phyloP scores from a whole-genome alignment of 2,329 filamentous ascomycete species.

The Didymella arachidicola region DNA sequence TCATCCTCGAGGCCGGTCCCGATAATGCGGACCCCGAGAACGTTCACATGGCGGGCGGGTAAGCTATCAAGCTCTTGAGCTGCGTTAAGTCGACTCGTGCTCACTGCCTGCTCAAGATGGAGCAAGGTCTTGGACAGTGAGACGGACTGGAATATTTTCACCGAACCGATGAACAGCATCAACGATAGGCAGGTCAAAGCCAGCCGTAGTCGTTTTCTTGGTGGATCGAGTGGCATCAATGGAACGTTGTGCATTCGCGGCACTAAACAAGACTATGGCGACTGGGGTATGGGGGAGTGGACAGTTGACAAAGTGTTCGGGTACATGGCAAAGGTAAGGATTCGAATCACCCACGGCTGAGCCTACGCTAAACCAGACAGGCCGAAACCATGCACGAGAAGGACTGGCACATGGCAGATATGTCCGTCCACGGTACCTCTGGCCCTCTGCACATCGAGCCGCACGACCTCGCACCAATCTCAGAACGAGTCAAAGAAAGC shows the following conservation, averaged over 20 bases:
- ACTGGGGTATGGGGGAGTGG: conserved; percentile 65
- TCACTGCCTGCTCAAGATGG: conserved; percentile 43
- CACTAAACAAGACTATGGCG: conserved; percentile 60
- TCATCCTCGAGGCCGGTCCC: conserved; percentile 59
- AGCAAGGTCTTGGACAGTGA: conserved; percentile 58
- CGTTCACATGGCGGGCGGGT: conserved; percentile 61
- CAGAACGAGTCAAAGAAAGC: conserved; percentile 62
- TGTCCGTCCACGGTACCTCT: conserved; percentile 54
- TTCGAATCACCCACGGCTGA: accelerated
- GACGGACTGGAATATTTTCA: conserved; percentile 62
- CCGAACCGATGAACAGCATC: conserved; percentile 51
- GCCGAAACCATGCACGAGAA: conserved; percentile 67
- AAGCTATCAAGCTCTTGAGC: neutral
- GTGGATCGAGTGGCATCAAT: conserved; percentile 60
- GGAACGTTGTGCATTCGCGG: conserved; percentile 61
- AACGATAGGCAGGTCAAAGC: conserved; percentile 57
- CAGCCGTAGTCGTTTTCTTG: conserved; percentile 60
- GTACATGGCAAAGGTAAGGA: conserved; percentile 61
- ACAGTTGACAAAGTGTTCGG: conserved; percentile 64
- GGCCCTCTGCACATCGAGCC: conserved; percentile 65
- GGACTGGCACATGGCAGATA: conserved; percentile 62
- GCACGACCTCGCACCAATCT: conserved; percentile 67
- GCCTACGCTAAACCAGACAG: conserved; percentile 15
- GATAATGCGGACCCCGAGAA: conserved; percentile 58
- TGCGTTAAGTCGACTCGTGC: neutral